Base-by-base conservation (phyloP, 169 alveolate species). In the Plasmodium gallinaceum region DNA sequence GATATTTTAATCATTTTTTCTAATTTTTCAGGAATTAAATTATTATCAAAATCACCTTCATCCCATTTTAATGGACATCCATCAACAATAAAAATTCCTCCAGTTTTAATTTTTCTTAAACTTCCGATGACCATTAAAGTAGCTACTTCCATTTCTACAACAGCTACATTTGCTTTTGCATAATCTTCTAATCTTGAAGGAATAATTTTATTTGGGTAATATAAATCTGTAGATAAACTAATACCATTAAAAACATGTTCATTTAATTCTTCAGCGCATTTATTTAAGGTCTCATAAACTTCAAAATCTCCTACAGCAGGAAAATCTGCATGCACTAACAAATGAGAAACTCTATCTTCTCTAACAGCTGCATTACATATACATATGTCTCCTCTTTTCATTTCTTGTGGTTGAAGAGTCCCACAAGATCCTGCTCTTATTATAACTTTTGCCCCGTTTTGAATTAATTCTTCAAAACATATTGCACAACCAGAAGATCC, bases 221-320 rank as follows among this genome's bases (percentile, higher is more conserved):
- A 88, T 22, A 88, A 16, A 64, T 75, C 93, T 5, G 89, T 62
- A 1, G 93, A 75, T 16, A 88, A 58, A 51, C 85, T 74, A 70
- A 88, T 88, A 24, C 88, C 93, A 51, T 39, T 75, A 4, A 37
- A 64, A 26, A 73, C 89, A 20, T 62, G 76, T 2, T 66, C 85
- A 8, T 88, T 43, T 7, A 75, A 85, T 65, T 74, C 89, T 18
- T 74, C 43, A 9, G 93, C 93, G 14, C 75, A 51, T 61, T 88
- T 73, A 18, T 65, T 48, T 68, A 88, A 51, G 0, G 86, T 66
- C 46, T 14, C 75, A 32, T 73, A 88, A 4, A 88, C 88, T 22
- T 80, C 93, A 39, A n/a, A 85, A 65, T 88, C 93, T 14, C 74
- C 88, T 7, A 88, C 93, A 8, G 93, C 93, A 45, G 93, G 93